Evolutionary conservation across 2,329 filamentous ascomycete genomes (phyloP), one percentile per base, ranked within the genome.

Genomic region (Ophiostoma ulmi): DNA sequence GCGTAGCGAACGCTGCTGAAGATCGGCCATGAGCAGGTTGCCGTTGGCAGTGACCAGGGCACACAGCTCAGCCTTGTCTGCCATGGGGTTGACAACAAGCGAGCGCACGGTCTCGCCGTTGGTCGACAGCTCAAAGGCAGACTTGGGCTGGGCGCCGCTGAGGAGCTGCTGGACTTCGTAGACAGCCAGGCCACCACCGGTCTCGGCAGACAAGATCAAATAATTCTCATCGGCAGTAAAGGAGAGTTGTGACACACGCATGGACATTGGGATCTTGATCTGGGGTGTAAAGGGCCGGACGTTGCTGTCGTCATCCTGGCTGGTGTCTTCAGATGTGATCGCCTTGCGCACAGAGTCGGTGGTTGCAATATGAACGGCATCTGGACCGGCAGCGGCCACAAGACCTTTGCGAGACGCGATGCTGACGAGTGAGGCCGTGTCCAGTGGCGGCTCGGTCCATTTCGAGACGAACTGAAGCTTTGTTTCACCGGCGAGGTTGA

Each of bases 191-290:
- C 93, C 93, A 44, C 93, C 91, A 13, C 91, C 91, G 70, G 86
- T 83, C 79, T 97, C 92, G 2, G 92, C 92, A 13, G 92, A 93
- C 36, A 97, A 83, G 48, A 97, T 86, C 72, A 99, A 83, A 75
- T 91, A 93, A 75, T 88, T 88, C 78, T 97, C 96, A 76, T 96
- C 92, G n/a, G 92, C 87, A 0, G 93, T 94, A 78, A 99, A 99
- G 20, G 90, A 89, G 26, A 99, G 84, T 78, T 99, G 95, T 13
- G 93, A 96, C 70, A 97, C 86, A 75, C 91, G 89, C 76, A 88
- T 86, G 11, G 91, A 87, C 76, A 96, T 85, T 1, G 88, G 83
- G 7, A 98, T 85, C 72, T 85, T 90, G 69, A 91, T 82, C 78
- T 94, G 88, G 3, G 94, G 91, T 72, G 88, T 82, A 76, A 96